Conservation (phyloP, 2,329 filamentous ascomycete species). For the Cryphonectria japonica region DNA sequence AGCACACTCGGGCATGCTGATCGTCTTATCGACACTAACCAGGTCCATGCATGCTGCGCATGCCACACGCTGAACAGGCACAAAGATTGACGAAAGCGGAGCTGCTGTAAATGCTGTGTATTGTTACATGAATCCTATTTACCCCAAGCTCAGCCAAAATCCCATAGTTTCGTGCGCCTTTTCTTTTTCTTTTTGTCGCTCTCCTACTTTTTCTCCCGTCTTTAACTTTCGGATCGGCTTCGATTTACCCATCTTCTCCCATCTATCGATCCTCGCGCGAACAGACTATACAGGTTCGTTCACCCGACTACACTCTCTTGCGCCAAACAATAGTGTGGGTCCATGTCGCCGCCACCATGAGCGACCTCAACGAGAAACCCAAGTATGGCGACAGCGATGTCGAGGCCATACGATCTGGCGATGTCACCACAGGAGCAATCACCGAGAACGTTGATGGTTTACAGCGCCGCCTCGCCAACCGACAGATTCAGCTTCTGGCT, state of each 20-base stretch:
- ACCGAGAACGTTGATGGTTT: constrained; percentile 33
- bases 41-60: background rate
- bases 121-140: background rate
- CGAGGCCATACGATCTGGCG: constrained; percentile 18
- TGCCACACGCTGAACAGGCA: background rate
- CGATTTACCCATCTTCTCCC: background rate
- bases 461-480: constrained; percentile 55
- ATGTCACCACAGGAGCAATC: constrained; percentile 17
- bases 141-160: background rate
- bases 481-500: constrained; percentile 62
- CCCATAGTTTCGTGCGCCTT: background rate
- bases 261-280: background rate
- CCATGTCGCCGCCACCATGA: constrained; percentile 16
- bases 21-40: background rate
- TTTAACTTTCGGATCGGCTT: background rate
- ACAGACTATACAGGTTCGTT: background rate
- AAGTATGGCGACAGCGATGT: constrained; percentile 21
- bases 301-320: background rate
- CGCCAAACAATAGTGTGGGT: background rate
- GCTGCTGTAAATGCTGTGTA: background rate
- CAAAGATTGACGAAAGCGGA: background rate
- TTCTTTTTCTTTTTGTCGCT: background rate
- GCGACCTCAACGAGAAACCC: constrained; percentile 21
- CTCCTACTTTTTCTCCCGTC: background rate
- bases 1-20: background rate